Percentiles rank a stretch among this genome's conserved stretches.
Evolutionary conservation across 371 early-diverging fungal species (phyloP).

Genomic region (Saksenaea vasiformis): DNA sequence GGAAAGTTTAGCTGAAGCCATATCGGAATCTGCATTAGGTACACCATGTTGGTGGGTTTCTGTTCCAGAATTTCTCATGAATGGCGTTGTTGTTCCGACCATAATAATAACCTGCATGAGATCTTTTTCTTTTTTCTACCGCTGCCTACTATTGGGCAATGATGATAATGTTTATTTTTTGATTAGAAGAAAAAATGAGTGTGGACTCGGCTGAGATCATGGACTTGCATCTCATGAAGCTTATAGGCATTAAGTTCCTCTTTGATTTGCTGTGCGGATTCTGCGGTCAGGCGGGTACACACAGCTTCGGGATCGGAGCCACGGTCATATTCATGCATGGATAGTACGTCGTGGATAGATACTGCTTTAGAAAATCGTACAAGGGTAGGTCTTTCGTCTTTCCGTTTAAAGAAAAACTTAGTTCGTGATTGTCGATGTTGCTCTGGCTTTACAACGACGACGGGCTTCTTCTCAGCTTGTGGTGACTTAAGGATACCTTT

Average conservation of each 20-base stretch:
- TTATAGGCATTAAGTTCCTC: conserved; percentile 75
- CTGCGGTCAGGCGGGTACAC: conserved; percentile 56
- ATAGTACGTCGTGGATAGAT: conserved; percentile 59
- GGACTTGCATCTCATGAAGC: conserved; percentile 72
- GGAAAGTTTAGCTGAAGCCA: too few relatives aligned
- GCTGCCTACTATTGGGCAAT: too few relatives aligned
- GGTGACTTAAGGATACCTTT: conserved; percentile 1
- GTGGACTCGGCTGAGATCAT: conserved; percentile 63
- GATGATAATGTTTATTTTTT: background rate
- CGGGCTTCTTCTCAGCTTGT: background rate
- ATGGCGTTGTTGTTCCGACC: too few relatives aligned
- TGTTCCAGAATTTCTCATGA: too few relatives aligned
- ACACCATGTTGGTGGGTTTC: too few relatives aligned
- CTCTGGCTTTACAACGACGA: background rate
- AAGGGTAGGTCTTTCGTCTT: background rate
- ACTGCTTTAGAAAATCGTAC: conserved; percentile 31
- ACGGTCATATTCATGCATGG: conserved; percentile 72
- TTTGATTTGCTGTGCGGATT: conserved; percentile 66
- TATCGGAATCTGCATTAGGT: too few relatives aligned
- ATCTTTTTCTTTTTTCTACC: too few relatives aligned
- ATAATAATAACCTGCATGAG: too few relatives aligned
- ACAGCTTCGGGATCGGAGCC: conserved; percentile 61
- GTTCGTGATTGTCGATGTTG: background rate
- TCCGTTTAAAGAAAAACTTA: background rate
- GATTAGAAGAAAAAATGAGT: conserved; percentile 71